Evolutionary conservation across 371 early-diverging fungal genomes (phyloP), one percentile per base, ranked within the genome.

Genomic region (Saksenaea oblongispora): DNA sequence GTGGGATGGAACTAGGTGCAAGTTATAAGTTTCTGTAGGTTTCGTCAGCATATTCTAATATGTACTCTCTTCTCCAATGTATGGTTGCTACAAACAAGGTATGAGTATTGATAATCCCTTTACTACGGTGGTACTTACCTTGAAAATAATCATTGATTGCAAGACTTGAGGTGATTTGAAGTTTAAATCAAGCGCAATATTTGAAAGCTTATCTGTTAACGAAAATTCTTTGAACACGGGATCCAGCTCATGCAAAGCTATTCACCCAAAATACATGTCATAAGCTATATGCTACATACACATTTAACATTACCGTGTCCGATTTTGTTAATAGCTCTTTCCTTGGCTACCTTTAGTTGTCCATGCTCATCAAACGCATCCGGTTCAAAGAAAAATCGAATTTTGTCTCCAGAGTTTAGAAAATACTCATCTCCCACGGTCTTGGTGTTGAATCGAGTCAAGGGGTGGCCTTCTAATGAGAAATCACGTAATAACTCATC

Each of bases 61-160:
- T 34, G 66, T 80, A 61, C 85, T 85, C 47, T 76, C 76, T 0
- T 91, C 93, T 54, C 94, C 94, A 65, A 93, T 91, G 51, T 79
- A 73, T 4, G 93, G 92, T 72, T 89, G 88, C 83, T 90, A 71
- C 8, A 62, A 57, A 53, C 24, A 24, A 31, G 0, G 13, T n/a
- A 41, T 41, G n/a, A 41, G 18, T 1, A 5, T 39, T 62, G 41
- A 34, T 27, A 28, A 13, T 44, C 14, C 31, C 13, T 63, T 24
- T 58, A 18, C 13, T 31, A 9, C 47, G 24, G 35, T 36, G 3
- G 26, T 57, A 14, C 15, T 53, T 74, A 87, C 84, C 77, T 93
- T 95, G 72, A 89, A 95, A 58, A 96, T 96, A 36, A 95, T 59
- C 97, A 97, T 97, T 34, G 91, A 91, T 75, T 97, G 96, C 41